Evolutionary conservation across 768 basidiomycete species (phyloP).

Genomic region (Postia placenta): DNA sequence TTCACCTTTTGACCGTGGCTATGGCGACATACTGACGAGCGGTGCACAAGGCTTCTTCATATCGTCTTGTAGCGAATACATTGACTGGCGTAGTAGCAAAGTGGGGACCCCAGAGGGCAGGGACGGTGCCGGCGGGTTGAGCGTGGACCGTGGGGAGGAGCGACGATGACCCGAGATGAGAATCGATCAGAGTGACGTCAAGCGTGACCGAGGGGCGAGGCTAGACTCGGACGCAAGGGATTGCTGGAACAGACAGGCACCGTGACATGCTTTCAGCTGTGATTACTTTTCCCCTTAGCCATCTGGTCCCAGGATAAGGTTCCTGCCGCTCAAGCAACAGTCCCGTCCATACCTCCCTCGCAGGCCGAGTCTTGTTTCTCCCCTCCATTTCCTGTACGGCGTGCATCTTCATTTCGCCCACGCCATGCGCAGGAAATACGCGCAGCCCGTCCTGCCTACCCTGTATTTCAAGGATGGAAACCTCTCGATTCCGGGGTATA

Average conservation of each 20-base stretch:
- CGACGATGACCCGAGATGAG: no score
- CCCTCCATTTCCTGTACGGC: neutral
- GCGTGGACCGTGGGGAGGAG: no score
- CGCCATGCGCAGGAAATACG: slow-evolving; percentile 49
- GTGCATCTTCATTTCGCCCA: neutral
- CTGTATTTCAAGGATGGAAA: slow-evolving; percentile 48
- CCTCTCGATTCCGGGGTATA: slow-evolving; percentile 65
- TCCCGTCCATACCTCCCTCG: neutral
- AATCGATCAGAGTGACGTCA: neutral
- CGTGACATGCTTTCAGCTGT: neutral
- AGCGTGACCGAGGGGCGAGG: no score
- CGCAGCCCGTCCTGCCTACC: slow-evolving; percentile 50
- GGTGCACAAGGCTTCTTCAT: no score
- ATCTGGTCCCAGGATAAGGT: neutral
- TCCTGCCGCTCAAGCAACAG: neutral
- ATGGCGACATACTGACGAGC: no score
- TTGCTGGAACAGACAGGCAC: neutral
- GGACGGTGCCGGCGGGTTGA: no score
- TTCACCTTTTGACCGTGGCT: no score
- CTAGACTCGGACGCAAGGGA: no score
- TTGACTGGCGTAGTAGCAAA: no score
- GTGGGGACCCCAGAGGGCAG: neutral
- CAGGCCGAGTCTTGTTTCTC: neutral
- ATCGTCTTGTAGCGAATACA: no score
- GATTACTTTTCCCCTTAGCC: neutral